Percentiles rank a stretch among this genome's conserved stretches.
These are phyloP conservation scores for Sarocladiaceae sp. DNA, from an alignment of 2,329 filamentous ascomycete species.

Conservation along the genomic window DNA sequence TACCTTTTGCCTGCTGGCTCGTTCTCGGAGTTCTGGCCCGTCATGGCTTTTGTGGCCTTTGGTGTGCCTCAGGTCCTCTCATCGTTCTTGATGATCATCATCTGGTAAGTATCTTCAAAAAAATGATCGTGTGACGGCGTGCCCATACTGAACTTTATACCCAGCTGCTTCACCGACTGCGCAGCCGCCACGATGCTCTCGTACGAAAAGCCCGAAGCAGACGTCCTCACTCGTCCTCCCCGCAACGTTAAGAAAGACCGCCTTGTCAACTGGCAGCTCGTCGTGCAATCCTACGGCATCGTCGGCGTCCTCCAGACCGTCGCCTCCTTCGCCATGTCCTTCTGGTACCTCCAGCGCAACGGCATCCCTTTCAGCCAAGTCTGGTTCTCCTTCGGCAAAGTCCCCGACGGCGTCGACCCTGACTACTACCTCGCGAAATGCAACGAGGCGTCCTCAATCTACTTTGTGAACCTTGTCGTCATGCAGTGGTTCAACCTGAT, in stretches of 20 bases:
- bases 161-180: constrained; percentile 71
- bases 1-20: constrained; percentile 67
- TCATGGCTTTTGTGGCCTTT: constrained; percentile 66
- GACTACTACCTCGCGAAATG: constrained; percentile 49
- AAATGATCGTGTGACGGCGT: constrained; percentile 6
- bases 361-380: constrained; percentile 59
- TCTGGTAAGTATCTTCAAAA: constrained; percentile 36
- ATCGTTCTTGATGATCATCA: constrained; percentile 66
- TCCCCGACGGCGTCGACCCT: constrained; percentile 42
- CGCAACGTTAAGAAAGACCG: constrained; percentile 63
- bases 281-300: constrained; percentile 66
- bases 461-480: constrained; percentile 74
- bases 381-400: constrained; percentile 61
- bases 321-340: constrained; percentile 57
- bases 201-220: constrained; percentile 70
- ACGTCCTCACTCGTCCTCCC: constrained; percentile 63
- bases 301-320: constrained; percentile 59
- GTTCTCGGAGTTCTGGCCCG: constrained; percentile 72
- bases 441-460: constrained; percentile 64
- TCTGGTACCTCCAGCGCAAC: constrained; percentile 56
- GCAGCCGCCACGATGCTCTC: constrained; percentile 66
- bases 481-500: constrained; percentile 79
- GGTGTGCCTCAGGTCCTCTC: constrained; percentile 68
- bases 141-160: constrained; percentile 15
- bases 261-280: constrained; percentile 66